phyloP scores from a whole-genome alignment of 2,329 filamentous ascomycete genomes.

The Trichoderma polysporum region DNA sequence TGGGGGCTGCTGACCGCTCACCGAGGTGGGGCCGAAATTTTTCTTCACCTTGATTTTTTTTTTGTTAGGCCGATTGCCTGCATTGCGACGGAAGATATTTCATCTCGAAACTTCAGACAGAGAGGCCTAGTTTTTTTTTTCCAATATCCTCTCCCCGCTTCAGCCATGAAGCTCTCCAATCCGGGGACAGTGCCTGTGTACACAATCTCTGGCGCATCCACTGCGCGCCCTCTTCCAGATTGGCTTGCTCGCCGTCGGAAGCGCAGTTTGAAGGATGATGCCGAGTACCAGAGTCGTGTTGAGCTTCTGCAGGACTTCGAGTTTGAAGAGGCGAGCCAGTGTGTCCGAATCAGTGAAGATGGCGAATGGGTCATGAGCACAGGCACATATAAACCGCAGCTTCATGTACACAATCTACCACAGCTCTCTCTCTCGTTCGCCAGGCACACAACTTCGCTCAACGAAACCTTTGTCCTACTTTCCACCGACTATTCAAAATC shows the following conservation, averaged over 20 bases:
- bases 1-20: constrained; percentile 19
- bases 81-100: not conserved
- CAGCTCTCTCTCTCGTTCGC: constrained; percentile 92
- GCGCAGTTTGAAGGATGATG: constrained; percentile 85
- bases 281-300: constrained; percentile 89
- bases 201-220: constrained; percentile 88
- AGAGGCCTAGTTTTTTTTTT: not conserved
- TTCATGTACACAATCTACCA: constrained; percentile 92
- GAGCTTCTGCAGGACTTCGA: constrained; percentile 97
- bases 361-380: constrained; percentile 97
- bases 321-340: constrained; percentile 92
- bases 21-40: constrained; percentile 20
- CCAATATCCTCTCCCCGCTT: not conserved
- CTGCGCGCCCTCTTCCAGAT: constrained; percentile 84
- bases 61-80: not conserved
- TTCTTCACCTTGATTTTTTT: constrained; percentile 25
- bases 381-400: constrained; percentile 67
- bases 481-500: constrained; percentile 93
- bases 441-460: constrained; percentile 87
- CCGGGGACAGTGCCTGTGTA: constrained; percentile 86
- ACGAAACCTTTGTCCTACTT: constrained; percentile 85
- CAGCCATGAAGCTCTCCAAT: constrained; percentile 76
- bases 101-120: not conserved
- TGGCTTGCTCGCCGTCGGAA: constrained; percentile 92
- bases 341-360: constrained; percentile 88